These are phyloP conservation scores for Dunaliella primolecta DNA, from an alignment of 139 green algal genomes.

Conservation along the genomic window DNA sequence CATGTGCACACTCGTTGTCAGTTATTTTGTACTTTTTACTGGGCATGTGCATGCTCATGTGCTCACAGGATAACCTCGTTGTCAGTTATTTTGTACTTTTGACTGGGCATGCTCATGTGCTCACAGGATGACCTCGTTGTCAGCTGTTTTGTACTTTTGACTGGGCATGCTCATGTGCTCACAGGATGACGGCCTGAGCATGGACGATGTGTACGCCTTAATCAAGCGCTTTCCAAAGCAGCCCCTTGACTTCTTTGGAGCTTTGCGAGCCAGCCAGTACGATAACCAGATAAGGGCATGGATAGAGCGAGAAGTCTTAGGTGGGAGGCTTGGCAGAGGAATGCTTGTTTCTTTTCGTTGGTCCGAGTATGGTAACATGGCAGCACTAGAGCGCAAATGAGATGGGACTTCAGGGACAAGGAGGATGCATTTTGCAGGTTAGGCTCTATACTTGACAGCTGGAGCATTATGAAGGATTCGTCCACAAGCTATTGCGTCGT, in stretches of 20 bases:
- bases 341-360: not conserved
- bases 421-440: not conserved
- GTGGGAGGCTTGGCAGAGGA: slow-evolving; percentile 4
- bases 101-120: too few relatives aligned
- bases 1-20: too few relatives aligned
- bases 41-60: too few relatives aligned
- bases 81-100: too few relatives aligned
- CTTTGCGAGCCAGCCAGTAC: slow-evolving; percentile 67
- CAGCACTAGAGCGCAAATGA: not conserved
- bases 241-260: slow-evolving; percentile 86
- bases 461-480: not conserved
- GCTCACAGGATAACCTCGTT: too few relatives aligned
- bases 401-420: not conserved
- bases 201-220: slow-evolving; percentile 69
- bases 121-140: too few relatives aligned
- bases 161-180: not conserved
- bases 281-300: slow-evolving; percentile 78
- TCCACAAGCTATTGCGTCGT: not conserved
- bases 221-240: slow-evolving; percentile 70
- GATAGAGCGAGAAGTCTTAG: slow-evolving; percentile 58
- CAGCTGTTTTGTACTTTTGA: too few relatives aligned
- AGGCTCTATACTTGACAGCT: not conserved
- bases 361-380: too few relatives aligned
- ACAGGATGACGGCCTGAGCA: slow-evolving; percentile 69
- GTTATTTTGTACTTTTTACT: too few relatives aligned